These are phyloP conservation scores for Aspergillus niger DNA, from an alignment of 2,329 filamentous ascomycete genomes.

Conservation along the genomic window DNA sequence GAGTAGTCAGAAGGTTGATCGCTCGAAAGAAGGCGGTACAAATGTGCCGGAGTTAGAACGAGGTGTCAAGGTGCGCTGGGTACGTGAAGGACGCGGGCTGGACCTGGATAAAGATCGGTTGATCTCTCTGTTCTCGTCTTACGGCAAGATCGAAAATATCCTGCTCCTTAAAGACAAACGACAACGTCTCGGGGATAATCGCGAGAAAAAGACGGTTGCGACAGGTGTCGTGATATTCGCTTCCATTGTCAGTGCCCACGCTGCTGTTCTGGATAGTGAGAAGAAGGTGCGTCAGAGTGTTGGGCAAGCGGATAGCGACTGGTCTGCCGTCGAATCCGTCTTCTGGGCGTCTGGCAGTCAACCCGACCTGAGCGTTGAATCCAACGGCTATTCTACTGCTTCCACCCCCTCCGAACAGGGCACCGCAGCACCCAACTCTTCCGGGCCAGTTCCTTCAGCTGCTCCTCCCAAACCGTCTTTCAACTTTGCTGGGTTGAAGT, in stretches of 20 bases:
- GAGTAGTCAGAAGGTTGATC: constrained; percentile 35
- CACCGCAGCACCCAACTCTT: constrained; percentile 11
- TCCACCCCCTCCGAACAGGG: constrained; percentile 21
- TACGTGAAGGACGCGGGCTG: constrained; percentile 49
- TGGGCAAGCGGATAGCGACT: constrained; percentile 42
- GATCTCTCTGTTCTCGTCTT: constrained; percentile 51
- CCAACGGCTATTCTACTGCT: constrained; percentile 10
- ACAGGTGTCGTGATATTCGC: constrained; percentile 59
- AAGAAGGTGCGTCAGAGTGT: constrained; percentile 32
- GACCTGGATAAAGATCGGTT: constrained; percentile 53
- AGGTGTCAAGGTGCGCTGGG: constrained; percentile 60
- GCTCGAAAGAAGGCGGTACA: constrained; percentile 40
- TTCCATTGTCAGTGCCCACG: constrained; percentile 60
- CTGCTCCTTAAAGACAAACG: constrained; percentile 61
- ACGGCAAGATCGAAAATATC: constrained; percentile 60
- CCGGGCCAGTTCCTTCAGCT: constrained; percentile 13
- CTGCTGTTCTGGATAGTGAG: constrained; percentile 56
- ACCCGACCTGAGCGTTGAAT: constrained; percentile 46
- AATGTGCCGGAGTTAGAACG: constrained; percentile 58
- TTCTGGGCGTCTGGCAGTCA: constrained; percentile 57
- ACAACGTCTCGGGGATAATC: constrained; percentile 50
- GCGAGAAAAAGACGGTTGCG: constrained; percentile 54
- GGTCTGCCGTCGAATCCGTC: constrained; percentile 55
- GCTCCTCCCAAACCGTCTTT: constrained; percentile 31
- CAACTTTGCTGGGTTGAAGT: constrained; percentile 39